A percentile compares a stretch with the other conserved stretches of the same genome.
Evolutionary conservation across 345 rosid genomes (phyloP).

Genomic region (Hibiscus mutabilis): DNA sequence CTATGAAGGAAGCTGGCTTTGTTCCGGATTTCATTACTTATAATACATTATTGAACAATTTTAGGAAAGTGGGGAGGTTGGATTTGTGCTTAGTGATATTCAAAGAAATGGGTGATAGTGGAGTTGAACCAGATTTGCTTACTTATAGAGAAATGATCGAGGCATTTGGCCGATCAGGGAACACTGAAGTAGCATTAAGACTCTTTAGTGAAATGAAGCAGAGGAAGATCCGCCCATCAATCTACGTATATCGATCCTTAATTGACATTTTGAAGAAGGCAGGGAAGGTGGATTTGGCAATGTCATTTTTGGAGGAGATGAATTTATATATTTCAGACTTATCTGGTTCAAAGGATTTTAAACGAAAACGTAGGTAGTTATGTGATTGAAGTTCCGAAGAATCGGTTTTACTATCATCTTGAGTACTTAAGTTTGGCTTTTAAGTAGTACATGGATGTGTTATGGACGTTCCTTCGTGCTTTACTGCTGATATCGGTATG

Average conservation of each 20-base stretch:
- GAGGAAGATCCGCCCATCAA: constrained; percentile 54
- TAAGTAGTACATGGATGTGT: background rate
- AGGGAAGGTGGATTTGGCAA: constrained; percentile 46
- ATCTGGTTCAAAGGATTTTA: constrained; percentile 63
- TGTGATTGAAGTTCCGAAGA: background rate
- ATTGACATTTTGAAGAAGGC: constrained; percentile 37
- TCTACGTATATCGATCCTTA: constrained; percentile 52
- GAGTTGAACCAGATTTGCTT: constrained; percentile 66
- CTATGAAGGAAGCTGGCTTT: constrained; percentile 61
- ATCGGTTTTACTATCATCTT: background rate
- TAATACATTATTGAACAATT: constrained; percentile 60
- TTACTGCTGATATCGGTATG: constrained; percentile 15
- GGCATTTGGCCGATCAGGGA: constrained; percentile 66
- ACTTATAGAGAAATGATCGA: constrained; percentile 73
- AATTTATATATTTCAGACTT: constrained; percentile 41
- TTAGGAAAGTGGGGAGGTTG: constrained; percentile 60
- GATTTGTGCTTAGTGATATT: constrained; percentile 51
- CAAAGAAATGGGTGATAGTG: constrained; percentile 50
- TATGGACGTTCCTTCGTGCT: background rate
- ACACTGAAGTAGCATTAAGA: constrained; percentile 47
- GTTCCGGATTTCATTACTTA: constrained; percentile 54
- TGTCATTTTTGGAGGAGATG: constrained; percentile 50
- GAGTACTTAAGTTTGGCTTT: constrained; percentile 1
- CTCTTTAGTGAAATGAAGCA: constrained; percentile 70
- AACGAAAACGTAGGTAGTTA: constrained; percentile 24